Evolutionary conservation across 352 stramenopile species (phyloP).

Genomic region (Phytophthora boehmeriae): DNA sequence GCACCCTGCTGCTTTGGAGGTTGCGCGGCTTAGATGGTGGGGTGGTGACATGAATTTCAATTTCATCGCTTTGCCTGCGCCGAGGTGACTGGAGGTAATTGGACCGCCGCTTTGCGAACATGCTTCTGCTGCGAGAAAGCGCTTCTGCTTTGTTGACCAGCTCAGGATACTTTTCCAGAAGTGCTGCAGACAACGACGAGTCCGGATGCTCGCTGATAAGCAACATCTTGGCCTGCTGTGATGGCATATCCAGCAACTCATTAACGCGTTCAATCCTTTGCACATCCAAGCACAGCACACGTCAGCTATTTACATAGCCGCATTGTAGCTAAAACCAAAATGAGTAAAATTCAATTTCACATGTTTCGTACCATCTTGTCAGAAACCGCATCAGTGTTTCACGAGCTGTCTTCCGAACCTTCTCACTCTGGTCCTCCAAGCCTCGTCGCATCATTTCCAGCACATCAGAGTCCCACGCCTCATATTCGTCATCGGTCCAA

Average conservation of each 20-base stretch:
- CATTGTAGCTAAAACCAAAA: not conserved
- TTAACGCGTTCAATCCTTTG: conserved; percentile 54
- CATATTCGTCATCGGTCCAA: conserved; percentile 57
- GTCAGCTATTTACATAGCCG: not conserved
- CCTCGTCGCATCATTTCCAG: conserved; percentile 55
- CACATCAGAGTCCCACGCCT: conserved; percentile 50
- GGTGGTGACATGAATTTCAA: conserved; percentile 42
- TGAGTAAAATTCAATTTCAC: not conserved
- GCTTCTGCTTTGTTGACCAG: conserved; percentile 31
- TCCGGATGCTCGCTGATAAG: conserved; percentile 58
- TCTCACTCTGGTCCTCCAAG: conserved; percentile 45
- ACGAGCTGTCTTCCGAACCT: conserved; percentile 51
- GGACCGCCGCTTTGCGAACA: conserved; percentile 25
- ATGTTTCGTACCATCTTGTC: conserved; percentile 47
- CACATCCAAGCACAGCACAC: not conserved
- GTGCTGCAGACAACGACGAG: conserved; percentile 45
- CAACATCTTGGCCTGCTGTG: conserved; percentile 35
- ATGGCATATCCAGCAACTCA: conserved; percentile 56
- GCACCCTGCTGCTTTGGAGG: conserved; percentile 1
- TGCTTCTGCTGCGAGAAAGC: conserved; percentile 13
- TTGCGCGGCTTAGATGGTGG: conserved; percentile 24
- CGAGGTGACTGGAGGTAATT: conserved; percentile 32
- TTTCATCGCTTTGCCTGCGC: conserved; percentile 25
- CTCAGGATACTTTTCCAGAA: conserved; percentile 48
- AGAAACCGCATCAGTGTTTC: conserved; percentile 55